Evolutionary conservation across 768 basidiomycete genomes (phyloP), one percentile per base, ranked within the genome.

Genomic region (Amanita rubescens): DNA sequence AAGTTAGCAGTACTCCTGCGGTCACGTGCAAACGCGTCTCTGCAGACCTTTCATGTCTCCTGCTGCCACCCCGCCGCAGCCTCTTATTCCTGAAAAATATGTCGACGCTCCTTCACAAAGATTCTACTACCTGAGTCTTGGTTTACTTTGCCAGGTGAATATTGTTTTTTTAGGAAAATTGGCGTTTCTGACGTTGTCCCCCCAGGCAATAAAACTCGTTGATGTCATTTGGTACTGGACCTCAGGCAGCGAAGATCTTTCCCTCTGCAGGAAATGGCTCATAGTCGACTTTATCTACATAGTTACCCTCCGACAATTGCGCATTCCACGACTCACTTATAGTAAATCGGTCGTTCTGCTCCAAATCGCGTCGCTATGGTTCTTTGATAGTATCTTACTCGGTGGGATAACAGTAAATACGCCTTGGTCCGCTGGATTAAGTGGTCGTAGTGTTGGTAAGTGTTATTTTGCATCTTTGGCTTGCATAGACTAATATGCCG

Each of bases 21-120:
- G 45, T 58, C 57, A 60, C 55, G 57, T 57, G 57, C 42, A 12
- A 19, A 1, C 41, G 51, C 42, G 51, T 43, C 39, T n/a, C n/a
- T 22, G 27, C 22, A 17, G 35, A 34, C 22, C 51, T 30, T 20
- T 39, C 32, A 53, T 53, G 52, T 35, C 49, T 12, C 49, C 52
- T 17, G 17, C 52, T n/a, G 30, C 6, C 35, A 51, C 37, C 17
- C 15, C 17, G 10, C 52, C 51, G 33, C 58, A 59, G 48, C 71
- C 90, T 38, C 71, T 87, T 34, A 82, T 95, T 48, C 80, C 90
- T 27, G 85, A 90, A 66, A 77, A 75, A 53, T 82, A 82, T 63
- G 59, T 93, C 27, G 87, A 89, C 62, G 72, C 83, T 4, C 87
- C 89, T 19, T 84, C 89, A 14, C 89, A 92, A 64, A 76, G 93